phyloP scores from a whole-genome alignment of 495 filamentous ascomycete species.

The Aspergillus egyptiacus region DNA sequence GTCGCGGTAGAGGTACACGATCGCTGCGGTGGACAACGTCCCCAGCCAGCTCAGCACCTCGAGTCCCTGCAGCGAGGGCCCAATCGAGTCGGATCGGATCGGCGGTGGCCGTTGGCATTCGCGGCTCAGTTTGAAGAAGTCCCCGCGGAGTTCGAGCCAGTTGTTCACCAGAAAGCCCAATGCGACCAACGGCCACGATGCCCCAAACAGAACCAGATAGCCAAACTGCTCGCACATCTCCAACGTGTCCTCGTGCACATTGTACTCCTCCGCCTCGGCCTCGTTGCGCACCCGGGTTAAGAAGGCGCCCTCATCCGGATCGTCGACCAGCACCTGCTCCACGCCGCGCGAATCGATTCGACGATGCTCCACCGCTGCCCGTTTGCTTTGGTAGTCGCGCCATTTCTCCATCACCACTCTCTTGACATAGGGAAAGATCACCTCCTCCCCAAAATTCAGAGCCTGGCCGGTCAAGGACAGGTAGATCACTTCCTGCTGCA shows the following conservation, averaged over 20 bases:
- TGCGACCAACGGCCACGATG: constrained; percentile 84
- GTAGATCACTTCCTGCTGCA: constrained; percentile 90
- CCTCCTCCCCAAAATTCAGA: constrained; percentile 78
- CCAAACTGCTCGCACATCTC: constrained; percentile 50
- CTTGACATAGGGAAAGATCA: constrained; percentile 78
- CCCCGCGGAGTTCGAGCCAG: constrained; percentile 88
- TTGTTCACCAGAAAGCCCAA: constrained; percentile 88
- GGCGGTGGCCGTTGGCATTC: constrained; percentile 86
- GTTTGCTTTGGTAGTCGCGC: constrained; percentile 29
- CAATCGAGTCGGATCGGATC: constrained; percentile 84
- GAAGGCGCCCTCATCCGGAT: constrained; percentile 66
- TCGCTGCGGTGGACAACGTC: constrained; percentile 71
- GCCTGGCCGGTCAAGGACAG: constrained; percentile 91
- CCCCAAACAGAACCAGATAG: constrained; percentile 83
- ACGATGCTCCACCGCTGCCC: constrained; percentile 12
- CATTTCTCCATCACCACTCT: constrained; percentile 44
- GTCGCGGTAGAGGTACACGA: constrained; percentile 79
- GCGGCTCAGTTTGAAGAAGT: constrained; percentile 86
- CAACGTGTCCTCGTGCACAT: constrained; percentile 53
- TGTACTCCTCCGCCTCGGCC: constrained; percentile 73
- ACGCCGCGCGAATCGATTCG: constrained; percentile 26
- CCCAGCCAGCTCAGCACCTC: constrained; percentile 89
- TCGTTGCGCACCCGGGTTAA: constrained; percentile 74
- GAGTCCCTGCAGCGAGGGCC: constrained; percentile 79
- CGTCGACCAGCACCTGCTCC: constrained; percentile 39